phyloP scores from a whole-genome alignment of 306 rosid genomes.

The Quercus engelmannii region DNA sequence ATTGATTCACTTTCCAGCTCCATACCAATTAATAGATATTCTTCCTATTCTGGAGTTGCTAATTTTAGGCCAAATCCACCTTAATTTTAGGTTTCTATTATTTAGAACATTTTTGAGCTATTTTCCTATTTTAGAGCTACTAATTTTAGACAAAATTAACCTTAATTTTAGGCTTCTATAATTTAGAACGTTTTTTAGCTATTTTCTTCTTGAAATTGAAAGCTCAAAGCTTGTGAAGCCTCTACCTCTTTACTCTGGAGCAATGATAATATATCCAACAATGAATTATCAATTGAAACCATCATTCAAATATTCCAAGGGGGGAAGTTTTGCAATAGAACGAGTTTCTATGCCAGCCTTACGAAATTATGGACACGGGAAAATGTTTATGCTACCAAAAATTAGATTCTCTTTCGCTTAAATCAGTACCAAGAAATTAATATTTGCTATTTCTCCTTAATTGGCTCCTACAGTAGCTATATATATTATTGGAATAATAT shows the following conservation, averaged over 20 bases:
- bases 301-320: not conserved
- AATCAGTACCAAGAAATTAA: not conserved
- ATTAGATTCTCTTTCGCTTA: not conserved
- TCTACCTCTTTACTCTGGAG: conserved; percentile 6
- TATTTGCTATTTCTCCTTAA: not conserved
- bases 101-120: too few relatives aligned
- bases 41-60: too few relatives aligned
- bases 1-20: too few relatives aligned
- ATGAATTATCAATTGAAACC: not conserved
- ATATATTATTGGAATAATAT: not conserved
- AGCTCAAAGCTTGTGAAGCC: not conserved
- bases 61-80: too few relatives aligned
- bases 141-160: conserved; percentile 38
- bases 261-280: conserved; percentile 9
- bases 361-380: not conserved
- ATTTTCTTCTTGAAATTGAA: conserved; percentile 17
- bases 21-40: too few relatives aligned
- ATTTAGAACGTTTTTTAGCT: not conserved
- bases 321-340: not conserved
- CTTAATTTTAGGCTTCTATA: conserved; percentile 39
- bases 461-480: not conserved
- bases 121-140: not conserved
- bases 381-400: conserved; percentile 8
- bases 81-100: too few relatives aligned
- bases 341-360: not conserved